phyloP scores from a whole-genome alignment of 257 asterid species.

The Forsythia suspensa region DNA sequence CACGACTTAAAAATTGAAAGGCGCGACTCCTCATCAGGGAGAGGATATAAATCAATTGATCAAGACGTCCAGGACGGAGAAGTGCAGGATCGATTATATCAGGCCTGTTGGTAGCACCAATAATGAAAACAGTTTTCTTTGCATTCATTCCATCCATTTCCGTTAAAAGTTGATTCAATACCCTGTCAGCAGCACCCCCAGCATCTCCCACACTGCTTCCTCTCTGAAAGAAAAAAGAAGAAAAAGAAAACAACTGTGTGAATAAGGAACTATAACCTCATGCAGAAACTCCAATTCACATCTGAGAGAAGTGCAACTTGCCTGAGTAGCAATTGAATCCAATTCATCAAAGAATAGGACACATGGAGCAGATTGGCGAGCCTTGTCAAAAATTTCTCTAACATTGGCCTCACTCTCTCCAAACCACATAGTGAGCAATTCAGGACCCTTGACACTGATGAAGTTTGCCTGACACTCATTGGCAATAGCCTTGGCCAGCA shows the following conservation, averaged over 20 bases:
- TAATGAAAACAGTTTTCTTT: slow-evolving; percentile 63
- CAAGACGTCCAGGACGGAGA: slow-evolving; percentile 65
- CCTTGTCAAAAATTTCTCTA: slow-evolving; percentile 64
- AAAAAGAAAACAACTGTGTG: background rate
- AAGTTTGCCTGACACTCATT: slow-evolving; percentile 70
- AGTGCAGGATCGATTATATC: slow-evolving; percentile 65
- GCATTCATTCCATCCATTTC: slow-evolving; percentile 75
- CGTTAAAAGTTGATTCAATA: slow-evolving; percentile 57
- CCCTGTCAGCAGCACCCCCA: slow-evolving; percentile 67
- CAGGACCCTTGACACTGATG: slow-evolving; percentile 66
- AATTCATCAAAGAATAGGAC: slow-evolving; percentile 71
- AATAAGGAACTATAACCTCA: background rate
- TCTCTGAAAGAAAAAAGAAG: slow-evolving; percentile 37
- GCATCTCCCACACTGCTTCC: slow-evolving; percentile 70
- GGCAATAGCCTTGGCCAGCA: slow-evolving; percentile 70
- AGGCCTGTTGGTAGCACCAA: slow-evolving; percentile 71
- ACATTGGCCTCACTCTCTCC: slow-evolving; percentile 78
- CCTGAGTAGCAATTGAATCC: slow-evolving; percentile 81
- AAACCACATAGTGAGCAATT: slow-evolving; percentile 70
- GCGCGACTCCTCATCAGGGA: slow-evolving; percentile 63
- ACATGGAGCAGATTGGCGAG: slow-evolving; percentile 75
- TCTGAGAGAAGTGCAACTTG: slow-evolving; percentile 2
- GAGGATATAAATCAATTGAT: slow-evolving; percentile 65
- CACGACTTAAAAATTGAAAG: slow-evolving; percentile 55
- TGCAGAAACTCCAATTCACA: background rate